Evolutionary conservation across 2,329 filamentous ascomycete genomes (phyloP).

Genomic region (Ceratocystiopsis sp.): DNA sequence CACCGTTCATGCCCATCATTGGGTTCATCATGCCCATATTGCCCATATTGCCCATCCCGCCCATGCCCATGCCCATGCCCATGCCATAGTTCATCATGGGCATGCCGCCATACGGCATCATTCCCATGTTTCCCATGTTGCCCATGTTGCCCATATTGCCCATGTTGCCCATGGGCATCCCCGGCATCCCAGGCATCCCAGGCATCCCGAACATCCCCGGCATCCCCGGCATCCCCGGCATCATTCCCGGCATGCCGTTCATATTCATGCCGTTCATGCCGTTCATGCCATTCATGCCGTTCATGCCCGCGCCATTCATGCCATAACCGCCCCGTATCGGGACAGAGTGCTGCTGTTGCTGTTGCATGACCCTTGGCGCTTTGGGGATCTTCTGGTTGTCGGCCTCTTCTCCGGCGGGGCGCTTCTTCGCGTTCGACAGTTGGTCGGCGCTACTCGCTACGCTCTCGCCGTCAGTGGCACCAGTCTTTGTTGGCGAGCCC

Average conservation of each 20-base stretch:
- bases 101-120: conserved; percentile 3
- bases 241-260: conserved; percentile 16
- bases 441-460: background rate
- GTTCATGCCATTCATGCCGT: conserved; percentile 22
- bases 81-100: conserved; percentile 16
- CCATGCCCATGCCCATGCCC: conserved; percentile 14
- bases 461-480: conserved; percentile 12
- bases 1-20: conserved; percentile 21
- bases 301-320: conserved; percentile 8
- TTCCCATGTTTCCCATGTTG: conserved; percentile 23
- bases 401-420: conserved; percentile 56
- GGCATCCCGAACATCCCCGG: conserved; percentile 8
- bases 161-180: conserved; percentile 17
- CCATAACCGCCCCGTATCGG: background rate
- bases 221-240: conserved; percentile 13
- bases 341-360: conserved; percentile 26
- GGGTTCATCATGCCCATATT: conserved; percentile 14
- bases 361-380: conserved; percentile 47
- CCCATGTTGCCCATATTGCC: conserved; percentile 16
- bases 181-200: conserved; percentile 15
- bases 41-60: conserved; percentile 14
- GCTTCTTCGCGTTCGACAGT: conserved; percentile 45
- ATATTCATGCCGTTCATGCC: conserved; percentile 18
- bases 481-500: background rate
- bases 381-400: conserved; percentile 50